Base-by-base conservation (phyloP, 1,139 yeast genomes). In the Suhomyces bokatorum region DNA sequence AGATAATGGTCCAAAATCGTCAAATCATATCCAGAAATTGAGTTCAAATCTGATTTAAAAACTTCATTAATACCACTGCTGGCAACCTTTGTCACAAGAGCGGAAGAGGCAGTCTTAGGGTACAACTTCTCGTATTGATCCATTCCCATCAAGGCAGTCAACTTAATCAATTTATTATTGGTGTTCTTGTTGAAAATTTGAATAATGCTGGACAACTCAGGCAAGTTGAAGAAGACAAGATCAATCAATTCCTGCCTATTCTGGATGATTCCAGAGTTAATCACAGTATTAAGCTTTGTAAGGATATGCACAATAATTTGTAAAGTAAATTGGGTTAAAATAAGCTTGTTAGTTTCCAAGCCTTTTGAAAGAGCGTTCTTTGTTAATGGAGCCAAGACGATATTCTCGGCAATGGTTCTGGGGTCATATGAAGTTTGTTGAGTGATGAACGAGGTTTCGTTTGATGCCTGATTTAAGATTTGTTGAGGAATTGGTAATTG, bases 361-460 rank as follows among this genome's bases (percentile, higher is more conserved):
- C 88, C 78, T 54, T 81, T 85, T 0, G 77, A 68, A 40, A 91
- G 66, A 0, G 85, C 71, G 2, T 73, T 48, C 50, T 80, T 79
- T 2, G 85, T 78, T n/a, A 90, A 57, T 0, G 89, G 81, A 1
- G 81, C 69, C 13, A 97, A 95, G 6, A 84, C 62, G 13, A 89
- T 73, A 42, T 75, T 70, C 44, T 87, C 90, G 30, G 74, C 57
- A 1, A 83, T 49, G 13, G 53, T 42, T 35, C 48, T 51, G 29
- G 45, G 52, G 50, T 59, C 63, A 16, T 45, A 44, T 11, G 46
- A 42, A 17, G 44, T 37, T 13, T 46, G 48, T 36, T 51, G 51
- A 29, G 52, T 49, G 22, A 51, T 44, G 33, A 55, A 51, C 13
- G 53, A 50, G 6, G 45, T 47, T 6, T 48, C 52, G 17, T 34